Evolutionary conservation across 192 early-diverging fungal genomes (phyloP).

Genomic region (Physocladia obscura): DNA sequence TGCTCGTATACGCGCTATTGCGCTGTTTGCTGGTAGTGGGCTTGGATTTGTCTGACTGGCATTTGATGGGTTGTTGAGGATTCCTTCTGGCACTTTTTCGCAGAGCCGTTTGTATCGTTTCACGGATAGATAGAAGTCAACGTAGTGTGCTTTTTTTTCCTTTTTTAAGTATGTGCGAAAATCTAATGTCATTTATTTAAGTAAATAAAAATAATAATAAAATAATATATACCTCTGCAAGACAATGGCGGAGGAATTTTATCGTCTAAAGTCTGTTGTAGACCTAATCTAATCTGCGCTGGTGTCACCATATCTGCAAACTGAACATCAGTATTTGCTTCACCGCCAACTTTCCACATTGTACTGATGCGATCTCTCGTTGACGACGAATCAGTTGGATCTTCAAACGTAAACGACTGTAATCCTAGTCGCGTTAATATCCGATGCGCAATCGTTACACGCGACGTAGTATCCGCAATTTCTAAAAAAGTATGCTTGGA

Average conservation of each 20-base stretch:
- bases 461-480: constrained; percentile 8
- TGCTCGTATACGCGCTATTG: constrained; percentile 1
- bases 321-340: constrained; percentile 6
- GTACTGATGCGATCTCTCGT: not conserved
- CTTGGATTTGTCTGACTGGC: not conserved
- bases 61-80: constrained; percentile 16
- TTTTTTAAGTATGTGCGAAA: constrained; percentile 20
- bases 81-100: constrained; percentile 19
- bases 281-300: constrained; percentile 8
- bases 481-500: not conserved
- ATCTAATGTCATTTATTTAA: not conserved
- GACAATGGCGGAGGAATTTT: constrained; percentile 21
- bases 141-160: constrained; percentile 22
- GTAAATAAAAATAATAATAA: not conserved
- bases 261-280: constrained; percentile 22
- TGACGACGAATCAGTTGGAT: not conserved
- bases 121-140: constrained; percentile 21
- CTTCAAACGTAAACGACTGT: constrained; percentile 10
- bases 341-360: not conserved
- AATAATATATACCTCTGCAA: constrained; percentile 9
- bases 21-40: not conserved
- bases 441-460: not conserved
- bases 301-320: constrained; percentile 20
- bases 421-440: constrained; percentile 5
- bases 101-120: constrained; percentile 17